Evolutionary conservation across 352 stramenopile genomes (phyloP), one percentile per base, ranked within the genome.

Genomic region (Hyaloperonospora arabidopsidis): DNA sequence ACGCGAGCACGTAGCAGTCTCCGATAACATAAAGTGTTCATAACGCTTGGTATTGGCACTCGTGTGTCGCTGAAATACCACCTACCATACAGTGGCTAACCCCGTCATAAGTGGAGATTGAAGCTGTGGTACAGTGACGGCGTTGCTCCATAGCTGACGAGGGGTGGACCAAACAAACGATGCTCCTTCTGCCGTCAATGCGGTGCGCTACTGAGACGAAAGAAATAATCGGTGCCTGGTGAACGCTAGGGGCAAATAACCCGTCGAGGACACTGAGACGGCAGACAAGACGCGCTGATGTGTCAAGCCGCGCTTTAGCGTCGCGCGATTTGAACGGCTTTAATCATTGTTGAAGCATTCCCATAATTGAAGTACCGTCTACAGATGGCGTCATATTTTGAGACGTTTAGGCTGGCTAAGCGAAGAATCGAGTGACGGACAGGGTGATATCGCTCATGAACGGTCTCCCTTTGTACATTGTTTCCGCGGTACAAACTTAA

Each of bases 231-330:
- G 17, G 17, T 28, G 12, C 21, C 21, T 34, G 25, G 22, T 29
- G 45, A 41, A 29, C 18, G 29, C 32, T 11, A 43, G 29, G 45
- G 53, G 22, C 25, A 22, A 36, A 48, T 43, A 15, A 21, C 21
- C 28, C 18, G 12, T 22, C 44, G 40, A 61, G 52, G 45, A 49
- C 52, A 65, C 57, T 36, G 47, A 62, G 35, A 56, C 46, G 14
- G 51, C 61, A 69, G 48, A 66, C 61, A 69, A 69, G 61, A 17
- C 59, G 39, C 19, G 49, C 12, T 47, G 15, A 15, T 25, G 22
- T 49, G 38, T 47, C 49, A 47, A 48, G 40, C 18, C 5, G 39
- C 28, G 28, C 25, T 56, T 34, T 34, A 60, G 21, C 14, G 22
- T 13, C 14, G n/a, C 8, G 47, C 34, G 47, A 58, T 62, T 57